Evolutionary conservation across 2,329 filamentous ascomycete genomes (phyloP), one percentile per base, ranked within the genome.

Genomic region (Nemania bipapillata): DNA sequence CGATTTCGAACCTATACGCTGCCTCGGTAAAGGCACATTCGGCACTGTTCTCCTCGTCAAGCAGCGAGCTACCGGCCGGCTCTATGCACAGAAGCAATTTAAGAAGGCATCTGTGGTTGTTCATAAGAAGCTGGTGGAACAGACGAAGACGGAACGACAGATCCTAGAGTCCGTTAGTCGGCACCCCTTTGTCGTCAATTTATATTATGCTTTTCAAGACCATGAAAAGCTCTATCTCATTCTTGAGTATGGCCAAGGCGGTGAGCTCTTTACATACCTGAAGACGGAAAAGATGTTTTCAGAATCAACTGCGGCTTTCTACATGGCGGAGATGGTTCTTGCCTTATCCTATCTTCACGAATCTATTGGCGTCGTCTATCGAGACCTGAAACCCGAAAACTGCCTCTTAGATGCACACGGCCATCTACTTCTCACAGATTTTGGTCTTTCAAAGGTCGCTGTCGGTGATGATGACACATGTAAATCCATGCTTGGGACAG

Each of bases 61-160:
- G 82, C 95, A 99, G 82, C 89, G 89, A 58, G 83, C 89, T 32
- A 97, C 94, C 1, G 96, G 96, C 49, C 90, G 92, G 50, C 87
- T 99, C 4, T 99, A 94, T 77, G 96, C 96, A 0, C 96, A 99
- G 83, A 99, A 99, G 84, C 95, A 98, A 81, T 96, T 99, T 82
- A 96, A 95, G 80, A 99, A 99, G 82, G 96, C 96, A 0, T 97
- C 94, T 8, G 84, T 99, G 60, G 93, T 94, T 0, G 93, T 99
- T 45, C 94, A 97, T 82, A 97, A 97, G 86, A 94, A 94, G 79
- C 87, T 98, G 35, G 89, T 99, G 58, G 94, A 98, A 82, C 96
- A 98, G 83, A 98, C 96, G 65, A 97, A 96, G 85, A 98, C 95
- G 1, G 96, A 99, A 83, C 92, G 96, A 57, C 90, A 91, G 75